phyloP scores from a whole-genome alignment of 2,329 filamentous ascomycete species.

The Aspergillus udagawae region DNA sequence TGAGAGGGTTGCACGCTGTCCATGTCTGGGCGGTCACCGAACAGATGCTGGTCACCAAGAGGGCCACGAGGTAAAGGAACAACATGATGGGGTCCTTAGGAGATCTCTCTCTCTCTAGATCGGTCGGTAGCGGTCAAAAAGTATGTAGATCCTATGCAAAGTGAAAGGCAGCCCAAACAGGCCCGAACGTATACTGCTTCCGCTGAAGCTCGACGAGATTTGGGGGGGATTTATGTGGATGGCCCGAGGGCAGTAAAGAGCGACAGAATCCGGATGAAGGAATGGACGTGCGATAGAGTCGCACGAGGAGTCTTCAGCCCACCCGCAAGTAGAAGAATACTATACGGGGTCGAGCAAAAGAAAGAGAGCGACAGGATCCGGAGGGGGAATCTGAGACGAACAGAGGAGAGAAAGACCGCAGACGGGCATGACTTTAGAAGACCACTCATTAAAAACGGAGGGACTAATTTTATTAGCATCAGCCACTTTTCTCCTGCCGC shows the following conservation, averaged over 20 bases:
- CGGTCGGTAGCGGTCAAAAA: constrained; percentile 1
- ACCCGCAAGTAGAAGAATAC: constrained; percentile 14
- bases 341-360: background rate
- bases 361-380: constrained; percentile 2
- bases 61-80: constrained; percentile 21
- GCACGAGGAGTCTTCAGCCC: constrained; percentile 21
- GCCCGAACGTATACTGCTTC: background rate
- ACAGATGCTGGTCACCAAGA: constrained; percentile 26
- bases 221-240: background rate
- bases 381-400: constrained; percentile 2
- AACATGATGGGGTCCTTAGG: constrained; percentile 18
- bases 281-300: constrained; percentile 26
- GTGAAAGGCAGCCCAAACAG: constrained; percentile 4
- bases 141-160: background rate
- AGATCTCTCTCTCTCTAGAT: constrained; percentile 1
- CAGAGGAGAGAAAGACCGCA: background rate
- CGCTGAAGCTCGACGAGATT: background rate
- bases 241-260: constrained; percentile 9
- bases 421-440: background rate
- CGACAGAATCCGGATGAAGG: constrained; percentile 12
- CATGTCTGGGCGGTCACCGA: constrained; percentile 63
- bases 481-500: background rate
- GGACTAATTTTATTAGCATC: background rate
- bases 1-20: constrained; percentile 73
- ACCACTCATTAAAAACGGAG: background rate